Conservation (phyloP, 2,329 filamentous ascomycete genomes). For the Beauveria australis region DNA sequence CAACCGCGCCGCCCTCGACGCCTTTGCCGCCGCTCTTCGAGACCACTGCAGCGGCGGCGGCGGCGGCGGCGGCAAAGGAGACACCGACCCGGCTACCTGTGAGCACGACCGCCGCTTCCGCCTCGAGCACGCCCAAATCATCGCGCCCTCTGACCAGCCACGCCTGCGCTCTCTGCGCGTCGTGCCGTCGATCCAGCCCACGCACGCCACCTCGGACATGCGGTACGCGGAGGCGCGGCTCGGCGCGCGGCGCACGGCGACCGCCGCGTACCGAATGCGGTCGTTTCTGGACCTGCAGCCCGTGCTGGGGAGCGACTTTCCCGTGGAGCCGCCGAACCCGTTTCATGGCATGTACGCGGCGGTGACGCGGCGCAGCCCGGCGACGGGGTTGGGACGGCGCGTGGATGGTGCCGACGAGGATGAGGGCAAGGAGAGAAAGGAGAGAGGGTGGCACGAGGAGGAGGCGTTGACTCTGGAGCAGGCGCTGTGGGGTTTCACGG, state of each 20-base stretch:
- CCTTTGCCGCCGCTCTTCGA: conserved; percentile 49
- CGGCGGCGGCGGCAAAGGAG: conserved; percentile 16
- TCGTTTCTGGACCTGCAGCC: conserved; percentile 46
- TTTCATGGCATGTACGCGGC: conserved; percentile 64
- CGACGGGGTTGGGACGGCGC: conserved; percentile 37
- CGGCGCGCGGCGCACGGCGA: conserved; percentile 42
- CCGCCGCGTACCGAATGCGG: conserved; percentile 59
- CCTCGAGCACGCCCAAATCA: conserved; percentile 64
- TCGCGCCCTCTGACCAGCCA: conserved; percentile 55
- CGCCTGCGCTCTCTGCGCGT: conserved; percentile 52
- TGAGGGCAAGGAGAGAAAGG: conserved; percentile 32
- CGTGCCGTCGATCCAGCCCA: conserved; percentile 62
- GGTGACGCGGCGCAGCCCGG: conserved; percentile 51
- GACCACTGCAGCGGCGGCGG: conserved; percentile 36
- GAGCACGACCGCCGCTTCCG: conserved; percentile 52
- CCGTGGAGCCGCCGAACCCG: conserved; percentile 60
- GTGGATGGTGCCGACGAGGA: conserved; percentile 13
- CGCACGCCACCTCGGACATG: conserved; percentile 66
- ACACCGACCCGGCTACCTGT: conserved; percentile 34
- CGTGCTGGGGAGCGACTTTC: conserved; percentile 62
- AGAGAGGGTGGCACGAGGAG: conserved; percentile 49
- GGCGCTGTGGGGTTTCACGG: conserved; percentile 55
- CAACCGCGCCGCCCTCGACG: conserved; percentile 56
- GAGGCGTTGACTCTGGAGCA: conserved; percentile 51
- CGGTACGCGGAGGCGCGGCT: conserved; percentile 55